Evolutionary conservation across 805 yeast genomes (phyloP), one percentile per base, ranked within the genome.

Genomic region (Candida cerambycidarum): DNA sequence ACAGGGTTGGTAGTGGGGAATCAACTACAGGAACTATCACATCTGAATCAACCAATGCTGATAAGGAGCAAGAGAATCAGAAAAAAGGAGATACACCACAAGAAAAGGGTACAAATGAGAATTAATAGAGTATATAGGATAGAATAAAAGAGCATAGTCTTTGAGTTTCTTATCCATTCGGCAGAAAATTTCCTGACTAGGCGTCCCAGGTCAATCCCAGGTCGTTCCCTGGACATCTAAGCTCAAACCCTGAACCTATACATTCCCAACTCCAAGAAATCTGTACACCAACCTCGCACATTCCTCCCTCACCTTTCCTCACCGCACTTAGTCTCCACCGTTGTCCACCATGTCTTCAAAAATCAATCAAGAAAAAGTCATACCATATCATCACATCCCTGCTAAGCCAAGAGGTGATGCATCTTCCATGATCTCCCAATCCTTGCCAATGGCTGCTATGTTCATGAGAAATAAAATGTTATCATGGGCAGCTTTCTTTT

Each of bases 361-460:
- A 48, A 54, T 58, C 36, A 65, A 65, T 57, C 55, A 58, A 48
- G 67, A 63, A 33, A 55, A 62, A 38, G 65, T 63, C 10, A 55
- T 65, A 13, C 68, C 67, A 59, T 63, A 76, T 63, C 56, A 56
- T 41, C 82, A 77, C 53, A 56, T 58, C n/a, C 72, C 77, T 39
- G 75, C 78, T 29, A 73, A 73, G 49, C 65, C 73, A 18, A 65
- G 76, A 23, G 52, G 66, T n/a, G 73, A 73, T 46, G 66, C 74
- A 6, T 57, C 75, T 1, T 31, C 50, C 27, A 66, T 76, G 60
- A 64, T 77, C 35, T 61, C 77, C 32, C 85, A 76, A 58, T 69
- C 82, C 13, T 73, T 80, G 64, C 85, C 85, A 24, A 77, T 80
- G 82, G 82, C 82, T 3, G 85, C 85, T 36, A 78, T 80, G 80